phyloP scores from a whole-genome alignment of 371 early-diverging fungal species.

The Modicella reniformis region DNA sequence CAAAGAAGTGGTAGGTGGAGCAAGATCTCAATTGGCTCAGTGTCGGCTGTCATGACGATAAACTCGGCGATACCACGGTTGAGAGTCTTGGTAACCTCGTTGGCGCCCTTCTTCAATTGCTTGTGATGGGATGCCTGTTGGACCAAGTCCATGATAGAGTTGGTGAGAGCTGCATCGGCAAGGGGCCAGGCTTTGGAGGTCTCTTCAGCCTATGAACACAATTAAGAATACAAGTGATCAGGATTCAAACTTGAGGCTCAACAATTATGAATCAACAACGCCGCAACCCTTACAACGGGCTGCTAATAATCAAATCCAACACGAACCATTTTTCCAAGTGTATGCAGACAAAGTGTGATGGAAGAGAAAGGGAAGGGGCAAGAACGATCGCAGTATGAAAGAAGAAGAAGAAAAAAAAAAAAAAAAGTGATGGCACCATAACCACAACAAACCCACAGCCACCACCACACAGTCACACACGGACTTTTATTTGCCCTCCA shows the following conservation, averaged over 20 bases:
- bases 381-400: not conserved
- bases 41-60: slow-evolving; percentile 98
- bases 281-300: too few species aligned
- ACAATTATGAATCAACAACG: too few species aligned
- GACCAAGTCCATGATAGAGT: slow-evolving; percentile 94
- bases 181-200: slow-evolving; percentile 92
- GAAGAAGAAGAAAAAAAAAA: not conserved
- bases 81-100: slow-evolving; percentile 99
- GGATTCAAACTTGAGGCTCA: not conserved
- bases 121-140: slow-evolving; percentile 98
- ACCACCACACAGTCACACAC: slow-evolving; percentile 15
- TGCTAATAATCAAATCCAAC: too few species aligned
- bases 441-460: not conserved
- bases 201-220: slow-evolving; percentile 43
- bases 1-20: slow-evolving; percentile 97
- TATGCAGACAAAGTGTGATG: too few species aligned
- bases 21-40: slow-evolving; percentile 97
- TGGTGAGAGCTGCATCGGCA: slow-evolving; percentile 91
- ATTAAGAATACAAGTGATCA: not conserved
- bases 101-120: slow-evolving; percentile 99
- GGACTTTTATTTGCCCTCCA: slow-evolving; percentile 41
- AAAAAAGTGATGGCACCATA: slow-evolving; percentile 6
- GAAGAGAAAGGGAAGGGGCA: not conserved
- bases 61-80: slow-evolving; percentile 99
- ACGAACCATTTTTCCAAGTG: slow-evolving; percentile 36